A percentile compares a stretch with the other conserved stretches of the same genome.
These are phyloP conservation scores for Geranium incanum DNA, from an alignment of 441 rosid species.

Conservation along the genomic window DNA sequence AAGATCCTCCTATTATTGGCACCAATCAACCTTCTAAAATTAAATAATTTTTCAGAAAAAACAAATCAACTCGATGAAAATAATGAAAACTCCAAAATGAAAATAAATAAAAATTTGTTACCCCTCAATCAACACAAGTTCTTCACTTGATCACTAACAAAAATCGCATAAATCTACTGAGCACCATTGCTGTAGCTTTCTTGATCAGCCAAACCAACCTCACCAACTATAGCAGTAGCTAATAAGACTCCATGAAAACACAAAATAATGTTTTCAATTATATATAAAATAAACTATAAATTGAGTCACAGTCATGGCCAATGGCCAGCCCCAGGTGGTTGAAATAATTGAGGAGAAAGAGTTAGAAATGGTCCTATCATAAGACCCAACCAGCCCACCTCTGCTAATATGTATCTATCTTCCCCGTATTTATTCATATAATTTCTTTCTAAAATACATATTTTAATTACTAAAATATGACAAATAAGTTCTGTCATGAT, in stretches of 20 bases:
- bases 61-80: background rate
- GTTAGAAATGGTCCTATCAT: conserved; percentile 30
- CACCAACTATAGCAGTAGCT: background rate
- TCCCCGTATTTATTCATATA: conserved; percentile 24
- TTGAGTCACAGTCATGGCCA: conserved; percentile 24
- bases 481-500: background rate
- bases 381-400: conserved; percentile 12
- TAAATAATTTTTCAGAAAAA: background rate
- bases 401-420: conserved; percentile 26
- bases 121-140: background rate
- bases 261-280: background rate
- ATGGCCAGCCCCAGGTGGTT: conserved; percentile 18
- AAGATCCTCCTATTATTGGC: background rate
- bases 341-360: conserved; percentile 38
- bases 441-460: conserved; percentile 15
- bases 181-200: background rate
- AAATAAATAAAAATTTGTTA: background rate
- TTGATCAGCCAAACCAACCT: background rate
- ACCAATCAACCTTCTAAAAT: background rate
- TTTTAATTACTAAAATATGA: background rate
- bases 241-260: background rate
- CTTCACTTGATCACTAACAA: background rate
- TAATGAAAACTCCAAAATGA: no score
- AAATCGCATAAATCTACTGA: background rate
- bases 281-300: background rate